Base-by-base conservation (phyloP, 345 rosid species). In the Salix brachista region DNA sequence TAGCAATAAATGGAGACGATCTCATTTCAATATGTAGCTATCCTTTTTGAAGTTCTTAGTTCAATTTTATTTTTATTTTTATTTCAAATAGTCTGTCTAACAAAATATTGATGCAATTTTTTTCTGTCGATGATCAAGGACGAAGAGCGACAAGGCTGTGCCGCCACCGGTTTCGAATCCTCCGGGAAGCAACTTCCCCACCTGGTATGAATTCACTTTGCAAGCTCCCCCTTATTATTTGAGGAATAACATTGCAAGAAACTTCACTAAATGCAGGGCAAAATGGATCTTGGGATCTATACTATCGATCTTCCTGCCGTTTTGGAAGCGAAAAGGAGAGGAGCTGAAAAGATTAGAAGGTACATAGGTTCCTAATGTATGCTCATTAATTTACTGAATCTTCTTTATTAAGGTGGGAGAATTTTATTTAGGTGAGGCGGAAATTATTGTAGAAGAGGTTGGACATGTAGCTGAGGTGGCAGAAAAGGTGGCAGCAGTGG, bases 271-370 rank as follows among this genome's bases (percentile, higher is more conserved):
- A 42, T 42, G 46, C 46, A 42, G 46, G 46, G 46, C 46, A 42
- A 42, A 42, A 42, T 42, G 46, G 91, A 3, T 86, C 39, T 7
- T 90, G 77, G 98, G 91, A 52, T 81, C 90, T 60, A 48, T 84
- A 34, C 65, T 92, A 8, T 65, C 91, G 26, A 18, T 94, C 28
- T 34, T 86, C 3, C 64, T 90, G 28, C 89, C 94, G 1, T 85
- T 87, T 23, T 90, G 87, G 92, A 89, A 87, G 82, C 78, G 67
- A 70, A 77, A 87, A 76, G 80, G 87, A 78, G 78, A 80, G 42
- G 73, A 81, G 44, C 69, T 92, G 30, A 77, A 82, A 69, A 82
- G 18, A 65, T 84, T 94, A 28, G 87, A 89, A 88, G 94, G 97
- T 90, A 78, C 3, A 65, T 28, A 1, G 13, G 21, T 16, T 18